Evolutionary conservation across 116 monocot genomes (phyloP), one percentile per base, ranked within the genome.

Genomic region (Zostera marina): DNA sequence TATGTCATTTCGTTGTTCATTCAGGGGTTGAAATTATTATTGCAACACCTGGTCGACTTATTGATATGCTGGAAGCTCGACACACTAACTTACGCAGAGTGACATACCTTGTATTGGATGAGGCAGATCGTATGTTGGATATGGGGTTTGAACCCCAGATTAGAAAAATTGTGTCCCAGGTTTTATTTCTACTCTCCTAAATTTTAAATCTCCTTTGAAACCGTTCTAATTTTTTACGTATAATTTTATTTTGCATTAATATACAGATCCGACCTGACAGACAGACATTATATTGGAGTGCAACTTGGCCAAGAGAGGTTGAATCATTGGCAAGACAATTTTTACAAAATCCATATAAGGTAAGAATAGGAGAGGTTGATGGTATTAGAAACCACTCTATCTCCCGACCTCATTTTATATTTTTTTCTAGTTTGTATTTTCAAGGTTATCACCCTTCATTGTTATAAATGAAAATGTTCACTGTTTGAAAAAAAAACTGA

Each of bases 61-160:
- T 93, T 66, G 93, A 93, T 77, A 88, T 88, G 88, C 58, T 93
- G 69, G 93, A 93, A 79, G 83, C 84, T 58, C 60, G 84, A 54
- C 78, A 81, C 63, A 93, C 88, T 58, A 93, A 88, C 56, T 64
- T 93, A 64, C 72, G 77, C 1, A 78, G 84, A 66, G 79, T 93
- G 42, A 88, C 93, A 15, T 93, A 88, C 52, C 93, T 93, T 67
- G 93, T 88, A 41, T 48, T 93, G 68, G 93, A 93, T 73, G 93
- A 93, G 73, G 93, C 93, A 65, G 93, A 93, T 66, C 84, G 93
- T 14, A 93, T 93, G 93, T 64, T 93, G 68, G 93, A 93, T 53
- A 93, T 93, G 93, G 93, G 88, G n/a, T 93, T 93, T 75, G 93
- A 93, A 65, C 93, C 93, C 54, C 93, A 93, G 51, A 88, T 93